Percentiles rank a stretch among this genome's conserved stretches.
Conservation (phyloP, 176 grass and related monocot species). For the Bonia amplexicaulis region DNA sequence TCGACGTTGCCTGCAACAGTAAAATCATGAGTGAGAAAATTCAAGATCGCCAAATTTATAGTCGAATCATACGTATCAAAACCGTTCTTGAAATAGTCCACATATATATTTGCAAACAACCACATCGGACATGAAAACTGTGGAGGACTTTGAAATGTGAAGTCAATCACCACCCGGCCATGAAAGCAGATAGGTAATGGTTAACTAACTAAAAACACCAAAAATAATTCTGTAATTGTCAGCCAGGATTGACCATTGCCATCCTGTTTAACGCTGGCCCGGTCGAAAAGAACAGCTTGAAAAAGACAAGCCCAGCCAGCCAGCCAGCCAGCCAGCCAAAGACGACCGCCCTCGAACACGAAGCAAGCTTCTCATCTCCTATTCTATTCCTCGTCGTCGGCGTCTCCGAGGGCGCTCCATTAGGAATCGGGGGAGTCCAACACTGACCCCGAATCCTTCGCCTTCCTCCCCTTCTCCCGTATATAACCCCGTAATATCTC, state of each 20-base stretch:
- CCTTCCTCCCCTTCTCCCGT: background rate
- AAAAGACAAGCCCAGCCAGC: slow-evolving; percentile 1
- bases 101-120: background rate
- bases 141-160: background rate
- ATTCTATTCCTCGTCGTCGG: background rate
- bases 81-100: background rate
- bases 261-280: background rate
- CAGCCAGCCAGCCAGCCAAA: slow-evolving; percentile 34
- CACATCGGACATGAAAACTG: background rate
- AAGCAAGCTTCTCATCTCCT: background rate
- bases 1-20: too few relatives aligned
- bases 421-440: background rate
- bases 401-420: background rate
- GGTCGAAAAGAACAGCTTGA: background rate
- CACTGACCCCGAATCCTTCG: slow-evolving; percentile 27
- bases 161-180: background rate
- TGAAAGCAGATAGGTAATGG: background rate
- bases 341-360: slow-evolving; percentile 27
- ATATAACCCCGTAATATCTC: background rate
- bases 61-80: too few relatives aligned
- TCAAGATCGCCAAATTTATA: too few relatives aligned
- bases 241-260: background rate
- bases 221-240: background rate
- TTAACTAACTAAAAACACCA: background rate
- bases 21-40: too few relatives aligned